These are phyloP conservation scores for Pyrenophora teres DNA, from an alignment of 2,329 filamentous ascomycete genomes.

Conservation along the genomic window DNA sequence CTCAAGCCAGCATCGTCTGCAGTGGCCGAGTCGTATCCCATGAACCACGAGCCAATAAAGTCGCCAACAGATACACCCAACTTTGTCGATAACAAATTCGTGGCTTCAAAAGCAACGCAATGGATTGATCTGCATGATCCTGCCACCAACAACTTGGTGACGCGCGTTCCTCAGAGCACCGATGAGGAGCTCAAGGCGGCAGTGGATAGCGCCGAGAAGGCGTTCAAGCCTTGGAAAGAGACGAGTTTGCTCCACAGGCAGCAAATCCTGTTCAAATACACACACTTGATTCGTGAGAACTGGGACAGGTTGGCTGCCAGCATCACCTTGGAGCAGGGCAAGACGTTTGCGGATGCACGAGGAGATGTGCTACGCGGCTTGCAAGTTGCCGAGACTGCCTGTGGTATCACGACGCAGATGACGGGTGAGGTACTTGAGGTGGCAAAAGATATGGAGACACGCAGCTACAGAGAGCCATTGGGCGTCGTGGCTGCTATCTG, in stretches of 20 bases:
- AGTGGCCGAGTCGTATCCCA: slow-evolving; percentile 66
- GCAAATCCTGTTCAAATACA: slow-evolving; percentile 87
- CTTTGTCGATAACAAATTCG: slow-evolving; percentile 81
- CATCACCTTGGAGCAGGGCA: slow-evolving; percentile 87
- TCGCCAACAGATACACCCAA: slow-evolving; percentile 74
- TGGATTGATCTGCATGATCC: slow-evolving; percentile 83
- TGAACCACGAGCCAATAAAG: slow-evolving; percentile 71
- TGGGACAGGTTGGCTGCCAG: slow-evolving; percentile 84
- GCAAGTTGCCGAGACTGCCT: slow-evolving; percentile 83
- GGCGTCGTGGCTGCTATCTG: slow-evolving; percentile 84
- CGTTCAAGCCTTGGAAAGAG: slow-evolving; percentile 73
- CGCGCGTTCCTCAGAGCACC: slow-evolving; percentile 80
- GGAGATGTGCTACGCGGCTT: slow-evolving; percentile 81
- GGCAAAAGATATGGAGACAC: slow-evolving; percentile 87
- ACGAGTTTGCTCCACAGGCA: slow-evolving; percentile 76
- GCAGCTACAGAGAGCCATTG: slow-evolving; percentile 79
- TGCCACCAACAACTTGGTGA: slow-evolving; percentile 83
- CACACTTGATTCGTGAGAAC: slow-evolving; percentile 77
- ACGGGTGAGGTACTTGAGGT: slow-evolving; percentile 85
- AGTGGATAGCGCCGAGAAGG: slow-evolving; percentile 75
- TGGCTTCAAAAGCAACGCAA: slow-evolving; percentile 67
- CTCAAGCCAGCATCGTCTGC: slow-evolving; percentile 56
- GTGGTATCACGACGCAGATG: slow-evolving; percentile 78
- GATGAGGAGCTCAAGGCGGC: slow-evolving; percentile 75
- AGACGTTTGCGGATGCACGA: slow-evolving; percentile 81